Conservation (phyloP, 805 yeast genomes). For the Priceomyces fermenticarens region DNA sequence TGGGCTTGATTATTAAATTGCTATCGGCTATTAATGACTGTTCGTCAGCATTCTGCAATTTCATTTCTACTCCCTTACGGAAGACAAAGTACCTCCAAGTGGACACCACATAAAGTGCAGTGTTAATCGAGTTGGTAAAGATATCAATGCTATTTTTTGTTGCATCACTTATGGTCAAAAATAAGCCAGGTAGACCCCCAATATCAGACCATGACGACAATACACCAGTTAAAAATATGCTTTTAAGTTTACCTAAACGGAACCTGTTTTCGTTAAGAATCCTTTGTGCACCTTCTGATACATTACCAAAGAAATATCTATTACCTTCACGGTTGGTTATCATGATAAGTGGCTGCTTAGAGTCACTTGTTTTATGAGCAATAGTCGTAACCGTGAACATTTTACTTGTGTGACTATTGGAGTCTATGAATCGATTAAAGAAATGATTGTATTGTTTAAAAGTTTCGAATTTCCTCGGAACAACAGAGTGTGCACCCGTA, state of each 20-base stretch:
- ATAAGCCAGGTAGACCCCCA: slow-evolving; percentile 91
- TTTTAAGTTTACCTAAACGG: slow-evolving; percentile 54
- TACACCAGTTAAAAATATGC: slow-evolving; percentile 77
- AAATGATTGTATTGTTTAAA: slow-evolving; percentile 2
- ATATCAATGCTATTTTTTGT: slow-evolving; percentile 59
- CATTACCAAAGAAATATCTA: slow-evolving; percentile 68
- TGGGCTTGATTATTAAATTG: slow-evolving; percentile 36
- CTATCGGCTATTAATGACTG: slow-evolving; percentile 31
- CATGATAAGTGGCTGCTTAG: slow-evolving; percentile 53
- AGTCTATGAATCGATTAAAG: slow-evolving; percentile 12
- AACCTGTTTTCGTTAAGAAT: slow-evolving; percentile 58
- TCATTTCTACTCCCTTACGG: slow-evolving; percentile 63
- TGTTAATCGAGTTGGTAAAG: slow-evolving; percentile 37
- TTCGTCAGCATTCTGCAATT: slow-evolving; percentile 29
- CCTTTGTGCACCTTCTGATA: slow-evolving; percentile 87
- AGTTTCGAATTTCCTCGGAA: slow-evolving; percentile 8
- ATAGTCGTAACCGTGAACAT: slow-evolving; percentile 54
- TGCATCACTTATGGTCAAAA: slow-evolving; percentile 78
- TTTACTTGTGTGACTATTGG: slow-evolving; percentile 12
- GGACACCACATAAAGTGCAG: slow-evolving; percentile 52
- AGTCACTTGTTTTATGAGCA: slow-evolving; percentile 54
- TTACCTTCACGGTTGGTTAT: slow-evolving; percentile 49
- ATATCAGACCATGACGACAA: slow-evolving; percentile 66
- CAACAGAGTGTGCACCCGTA: slow-evolving; percentile 9
- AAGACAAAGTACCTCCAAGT: slow-evolving; percentile 88